Base-by-base conservation (phyloP, 306 rosid species). In the Quercus berberidifolia region DNA sequence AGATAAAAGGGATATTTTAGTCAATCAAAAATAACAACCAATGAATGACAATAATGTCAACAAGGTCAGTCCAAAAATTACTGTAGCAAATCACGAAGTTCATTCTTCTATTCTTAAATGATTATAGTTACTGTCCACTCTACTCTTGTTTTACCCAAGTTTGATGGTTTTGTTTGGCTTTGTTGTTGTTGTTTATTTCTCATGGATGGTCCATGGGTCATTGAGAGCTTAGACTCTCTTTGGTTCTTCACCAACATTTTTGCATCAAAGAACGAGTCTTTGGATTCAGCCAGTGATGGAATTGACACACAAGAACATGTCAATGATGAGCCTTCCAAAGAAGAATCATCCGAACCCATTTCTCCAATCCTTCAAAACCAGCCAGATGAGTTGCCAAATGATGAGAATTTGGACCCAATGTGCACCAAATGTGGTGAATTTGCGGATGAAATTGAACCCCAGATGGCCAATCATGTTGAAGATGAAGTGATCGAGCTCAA, bases 171-270 rank as follows among this genome's bases (percentile, higher is more conserved):
- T 65, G 28, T 60, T 60, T 56, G 28, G 54, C 23, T 12, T 38
- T 57, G 25, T 41, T 69, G 11, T 10, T 21, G 30, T 10, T 58
- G 23, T 54, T 51, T 23, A 15, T 54, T 56, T 23, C 17, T 77
- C 78, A 90, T 89, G 89, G 90, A 82, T 31, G 68, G 20, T 71
- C 84, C 85, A 58, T 79, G 72, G 83, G 88, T 88, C 49, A 2
- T 68, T 41, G 84, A 89, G 59, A 73, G 72, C 78, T 73, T 91
- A 0, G 92, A 91, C 79, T 85, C 87, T 55, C 87, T 91, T 49
- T 93, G 94, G 96, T 91, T 91, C 89, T 91, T 71, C 85, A 71
- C 85, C 74, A 87, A 82, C 71, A 75, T 90, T 64, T 64, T 92
- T 10, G 68, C 79, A 25, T 26, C 20, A 28, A 51, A 14, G 11